phyloP scores from a whole-genome alignment of 2,329 filamentous ascomycete genomes.

The Gnomoniopsis sp. region DNA sequence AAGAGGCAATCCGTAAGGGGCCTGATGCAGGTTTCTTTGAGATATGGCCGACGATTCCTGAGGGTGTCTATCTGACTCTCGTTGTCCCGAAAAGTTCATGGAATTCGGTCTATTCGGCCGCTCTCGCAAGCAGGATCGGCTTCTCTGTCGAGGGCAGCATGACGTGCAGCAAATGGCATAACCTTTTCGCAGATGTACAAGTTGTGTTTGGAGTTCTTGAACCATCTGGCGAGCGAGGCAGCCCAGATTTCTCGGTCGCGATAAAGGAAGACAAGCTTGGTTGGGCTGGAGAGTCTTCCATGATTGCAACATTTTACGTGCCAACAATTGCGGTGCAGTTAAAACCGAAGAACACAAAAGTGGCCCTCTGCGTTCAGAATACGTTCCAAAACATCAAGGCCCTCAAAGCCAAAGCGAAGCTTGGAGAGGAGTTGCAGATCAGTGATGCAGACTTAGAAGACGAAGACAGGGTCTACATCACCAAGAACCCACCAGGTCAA shows the following conservation, averaged over 20 bases:
- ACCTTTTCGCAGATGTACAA: conserved; percentile 38
- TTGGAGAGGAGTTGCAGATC: conserved; percentile 28
- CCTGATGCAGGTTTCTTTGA: conserved; percentile 28
- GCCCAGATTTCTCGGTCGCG: conserved; percentile 30
- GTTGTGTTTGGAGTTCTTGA: conserved; percentile 37
- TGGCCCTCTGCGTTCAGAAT: conserved; percentile 31
- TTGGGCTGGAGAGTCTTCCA: conserved; percentile 34
- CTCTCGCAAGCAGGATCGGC: conserved; percentile 16
- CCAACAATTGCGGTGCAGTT: conserved; percentile 32
- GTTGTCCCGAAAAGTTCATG: conserved; percentile 30
- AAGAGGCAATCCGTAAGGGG: conserved; percentile 19
- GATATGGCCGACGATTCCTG: conserved; percentile 35
- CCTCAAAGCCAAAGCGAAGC: conserved; percentile 21
- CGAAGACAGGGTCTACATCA: conserved; percentile 31
- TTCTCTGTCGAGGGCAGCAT: conserved; percentile 13
- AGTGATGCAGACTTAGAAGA: conserved; percentile 31
- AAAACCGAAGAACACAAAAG: conserved; percentile 27
- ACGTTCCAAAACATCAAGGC: conserved; percentile 23
- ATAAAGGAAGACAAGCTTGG: conserved; percentile 32
- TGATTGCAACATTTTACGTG: conserved; percentile 40
- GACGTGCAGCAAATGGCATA: conserved; percentile 27
- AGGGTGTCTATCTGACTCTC: conserved; percentile 34
- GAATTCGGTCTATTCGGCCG: conserved; percentile 24
- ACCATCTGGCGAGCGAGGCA: conserved; percentile 21
- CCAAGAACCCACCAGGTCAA: conserved; percentile 35